These are phyloP conservation scores for Aureobasidium melanogenum DNA, from an alignment of 2,329 filamentous ascomycete species.

Conservation along the genomic window DNA sequence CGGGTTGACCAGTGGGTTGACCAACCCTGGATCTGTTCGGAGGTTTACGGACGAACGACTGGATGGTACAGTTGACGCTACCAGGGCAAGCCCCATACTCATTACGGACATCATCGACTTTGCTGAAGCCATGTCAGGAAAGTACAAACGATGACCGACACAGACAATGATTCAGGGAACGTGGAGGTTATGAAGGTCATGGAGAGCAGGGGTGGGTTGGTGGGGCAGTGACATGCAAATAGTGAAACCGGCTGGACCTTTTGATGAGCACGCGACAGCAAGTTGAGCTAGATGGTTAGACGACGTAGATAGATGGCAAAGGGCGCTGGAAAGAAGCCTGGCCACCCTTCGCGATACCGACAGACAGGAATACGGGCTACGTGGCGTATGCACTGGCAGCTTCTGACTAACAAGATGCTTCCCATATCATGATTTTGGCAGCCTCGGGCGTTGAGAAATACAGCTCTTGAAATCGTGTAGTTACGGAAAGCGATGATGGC, in stretches of 20 bases:
- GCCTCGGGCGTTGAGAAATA: neutral
- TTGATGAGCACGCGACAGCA: constrained; percentile 7
- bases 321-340: neutral
- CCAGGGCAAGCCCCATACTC: neutral
- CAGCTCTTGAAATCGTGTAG: neutral
- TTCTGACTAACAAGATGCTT: neutral
- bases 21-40: neutral
- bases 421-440: neutral
- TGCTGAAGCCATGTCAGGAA: neutral
- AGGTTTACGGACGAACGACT: neutral
- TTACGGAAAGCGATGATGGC: neutral
- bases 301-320: neutral
- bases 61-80: neutral
- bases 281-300: neutral
- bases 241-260: neutral
- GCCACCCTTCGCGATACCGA: neutral
- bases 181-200: neutral
- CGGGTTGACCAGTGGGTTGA: neutral
- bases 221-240: constrained; percentile 8
- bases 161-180: neutral
- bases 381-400: neutral
- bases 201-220: neutral
- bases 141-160: neutral
- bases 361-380: neutral
- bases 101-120: neutral